A percentile compares a stretch with the other conserved stretches of the same genome.
phyloP scores from a whole-genome alignment of 768 basidiomycete species.

The Asterophora parasitica region DNA sequence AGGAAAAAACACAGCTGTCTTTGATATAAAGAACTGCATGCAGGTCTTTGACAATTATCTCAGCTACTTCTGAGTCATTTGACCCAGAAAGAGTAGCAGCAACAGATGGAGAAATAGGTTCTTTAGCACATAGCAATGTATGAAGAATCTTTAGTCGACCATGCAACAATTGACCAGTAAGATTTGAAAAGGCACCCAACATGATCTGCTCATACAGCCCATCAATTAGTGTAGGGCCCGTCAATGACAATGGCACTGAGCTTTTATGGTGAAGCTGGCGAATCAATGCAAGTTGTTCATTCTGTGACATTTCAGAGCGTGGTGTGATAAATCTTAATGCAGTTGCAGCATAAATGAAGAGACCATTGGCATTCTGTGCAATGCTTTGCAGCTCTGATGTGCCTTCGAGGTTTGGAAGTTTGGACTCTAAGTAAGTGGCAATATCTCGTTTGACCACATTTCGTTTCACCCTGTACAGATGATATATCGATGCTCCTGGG shows the following conservation, averaged over 20 bases:
- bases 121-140: slow-evolving; percentile 20
- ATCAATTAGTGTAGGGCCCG: slow-evolving; percentile 6
- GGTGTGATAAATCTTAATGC: background rate
- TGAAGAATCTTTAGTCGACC: slow-evolving; percentile 14
- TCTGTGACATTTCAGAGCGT: background rate
- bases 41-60: slow-evolving; percentile 9
- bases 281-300: background rate
- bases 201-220: slow-evolving; percentile 15
- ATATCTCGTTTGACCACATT: background rate
- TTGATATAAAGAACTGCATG: slow-evolving; percentile 19
- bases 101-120: slow-evolving; percentile 12
- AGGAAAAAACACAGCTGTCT: slow-evolving; percentile 14
- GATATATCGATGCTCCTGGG: too few relatives aligned
- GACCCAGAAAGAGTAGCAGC: slow-evolving; percentile 12
- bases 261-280: background rate
- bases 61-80: background rate
- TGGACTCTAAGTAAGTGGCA: background rate
- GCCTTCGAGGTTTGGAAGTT: background rate
- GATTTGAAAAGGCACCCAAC: slow-evolving; percentile 11
- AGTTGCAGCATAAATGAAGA: too few relatives aligned
- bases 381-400: too few relatives aligned
- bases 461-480: background rate
- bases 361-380: too few relatives aligned
- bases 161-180: slow-evolving; percentile 4
- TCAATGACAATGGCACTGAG: too few relatives aligned